These are phyloP conservation scores for Fraxinus latifolia DNA, from an alignment of 305 asterid genomes.

Conservation along the genomic window DNA sequence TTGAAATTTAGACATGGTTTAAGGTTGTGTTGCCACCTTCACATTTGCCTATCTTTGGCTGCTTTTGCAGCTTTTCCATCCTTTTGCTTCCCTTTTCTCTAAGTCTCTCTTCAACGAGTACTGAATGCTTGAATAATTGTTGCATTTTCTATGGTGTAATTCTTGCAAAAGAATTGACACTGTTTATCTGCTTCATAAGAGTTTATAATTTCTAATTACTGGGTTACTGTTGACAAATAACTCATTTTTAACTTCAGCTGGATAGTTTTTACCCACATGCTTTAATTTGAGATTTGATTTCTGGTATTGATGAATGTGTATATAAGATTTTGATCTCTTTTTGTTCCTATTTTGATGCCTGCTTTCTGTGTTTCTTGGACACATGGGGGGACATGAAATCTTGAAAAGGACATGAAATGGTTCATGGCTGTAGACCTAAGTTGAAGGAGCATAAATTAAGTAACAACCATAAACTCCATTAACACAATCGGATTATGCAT, in stretches of 20 bases:
- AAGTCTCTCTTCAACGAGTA: neutral
- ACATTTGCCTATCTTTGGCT: constrained; percentile 7
- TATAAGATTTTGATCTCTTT: neutral
- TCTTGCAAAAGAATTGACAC: neutral
- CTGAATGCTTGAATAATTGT: constrained; percentile 3
- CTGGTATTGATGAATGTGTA: constrained; percentile 1
- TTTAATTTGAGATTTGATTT: neutral
- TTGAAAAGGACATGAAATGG: neutral
- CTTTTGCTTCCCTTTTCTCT: constrained; percentile 8
- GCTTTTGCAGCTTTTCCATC: constrained; percentile 11
- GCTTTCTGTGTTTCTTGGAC: constrained; percentile 8
- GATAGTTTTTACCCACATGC: neutral
- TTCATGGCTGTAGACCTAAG: neutral
- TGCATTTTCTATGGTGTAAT: constrained; percentile 4
- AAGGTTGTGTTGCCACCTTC: neutral
- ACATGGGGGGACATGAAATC: neutral
- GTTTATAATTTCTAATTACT: neutral
- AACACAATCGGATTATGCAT: neutral
- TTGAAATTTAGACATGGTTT: constrained; percentile 4
- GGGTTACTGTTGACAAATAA: neutral
- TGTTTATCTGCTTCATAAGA: neutral
- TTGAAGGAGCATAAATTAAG: constrained; percentile 7
- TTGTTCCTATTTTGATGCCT: constrained; percentile 15
- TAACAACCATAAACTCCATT: neutral
- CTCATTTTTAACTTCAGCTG: neutral